Evolutionary conservation across 129 eudicot genomes (phyloP).

Genomic region (Oenanthe sinensis): DNA sequence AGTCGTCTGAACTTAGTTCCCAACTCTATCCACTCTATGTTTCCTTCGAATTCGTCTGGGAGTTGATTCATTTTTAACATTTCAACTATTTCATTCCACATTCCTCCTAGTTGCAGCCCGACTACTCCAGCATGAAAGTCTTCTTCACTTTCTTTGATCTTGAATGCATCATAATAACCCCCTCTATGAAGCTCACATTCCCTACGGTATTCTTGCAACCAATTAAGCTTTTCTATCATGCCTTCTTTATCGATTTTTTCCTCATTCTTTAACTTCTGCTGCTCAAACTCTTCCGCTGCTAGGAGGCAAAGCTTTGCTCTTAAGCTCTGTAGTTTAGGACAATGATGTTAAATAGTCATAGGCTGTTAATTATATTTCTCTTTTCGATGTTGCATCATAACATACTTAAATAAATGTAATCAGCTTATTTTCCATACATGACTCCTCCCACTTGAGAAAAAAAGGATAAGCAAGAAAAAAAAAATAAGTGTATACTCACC

Average conservation of each 20-base stretch:
- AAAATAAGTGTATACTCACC: constrained; percentile 30
- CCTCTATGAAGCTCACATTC: constrained; percentile 24
- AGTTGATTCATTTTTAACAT: constrained; percentile 43
- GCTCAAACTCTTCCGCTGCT: constrained; percentile 39
- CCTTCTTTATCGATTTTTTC: constrained; percentile 22
- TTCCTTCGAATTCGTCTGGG: constrained; percentile 48
- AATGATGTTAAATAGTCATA: not conserved
- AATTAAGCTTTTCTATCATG: constrained; percentile 16
- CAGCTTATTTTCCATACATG: not conserved
- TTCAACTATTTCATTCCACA: constrained; percentile 53
- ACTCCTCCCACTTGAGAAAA: too few relatives aligned
- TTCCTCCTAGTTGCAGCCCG: constrained; percentile 36
- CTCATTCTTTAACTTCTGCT: constrained; percentile 26
- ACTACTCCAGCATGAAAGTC: constrained; percentile 38
- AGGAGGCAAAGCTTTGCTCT: constrained; percentile 39
- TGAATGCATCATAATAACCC: constrained; percentile 44
- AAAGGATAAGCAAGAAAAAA: not conserved
- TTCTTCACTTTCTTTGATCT: constrained; percentile 18
- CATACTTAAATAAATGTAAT: not conserved
- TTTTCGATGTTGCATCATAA: not conserved
- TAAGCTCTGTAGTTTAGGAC: constrained; percentile 23
- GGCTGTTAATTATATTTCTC: too few relatives aligned
- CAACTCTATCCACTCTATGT: constrained; percentile 45
- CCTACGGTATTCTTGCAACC: constrained; percentile 21
- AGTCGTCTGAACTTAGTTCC: constrained; percentile 39